Percentiles rank a stretch among this genome's conserved stretches.
Conservation (phyloP, 352 stramenopile genomes). For the Pythium biforme region DNA sequence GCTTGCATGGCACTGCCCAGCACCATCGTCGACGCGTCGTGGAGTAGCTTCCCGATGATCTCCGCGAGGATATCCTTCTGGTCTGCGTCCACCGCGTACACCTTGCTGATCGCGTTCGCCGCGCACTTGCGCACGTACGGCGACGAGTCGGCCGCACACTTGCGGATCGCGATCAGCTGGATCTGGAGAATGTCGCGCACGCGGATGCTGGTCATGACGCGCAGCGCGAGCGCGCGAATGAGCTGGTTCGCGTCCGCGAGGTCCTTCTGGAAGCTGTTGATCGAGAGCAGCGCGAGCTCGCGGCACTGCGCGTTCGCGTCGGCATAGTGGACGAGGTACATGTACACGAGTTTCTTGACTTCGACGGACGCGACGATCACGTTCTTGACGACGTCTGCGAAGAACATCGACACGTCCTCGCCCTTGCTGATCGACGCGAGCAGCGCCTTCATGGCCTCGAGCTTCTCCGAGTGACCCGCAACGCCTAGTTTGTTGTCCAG, state of each 20-base stretch:
- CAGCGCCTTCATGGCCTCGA: conserved; percentile 98
- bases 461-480: conserved; percentile 83
- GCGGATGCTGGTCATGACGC: conserved; percentile 97
- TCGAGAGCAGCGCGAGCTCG: conserved; percentile 95
- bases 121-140: conserved; percentile 98
- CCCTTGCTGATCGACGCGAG: conserved; percentile 97
- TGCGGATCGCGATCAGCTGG: conserved; percentile 96
- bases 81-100: conserved; percentile 87
- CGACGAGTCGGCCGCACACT: conserved; percentile 89
- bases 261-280: conserved; percentile 99
- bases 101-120: conserved; percentile 95
- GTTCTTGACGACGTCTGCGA: conserved; percentile 97
- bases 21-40: conserved; percentile 97
- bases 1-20: conserved; percentile 94
- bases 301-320: conserved; percentile 94
- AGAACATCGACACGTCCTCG: conserved; percentile 97
- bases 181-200: conserved; percentile 99
- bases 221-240: conserved; percentile 91
- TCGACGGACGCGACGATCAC: conserved; percentile 93
- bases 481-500: conserved; percentile 89
- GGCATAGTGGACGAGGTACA: conserved; percentile 99
- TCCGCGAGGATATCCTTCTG: conserved; percentile 91
- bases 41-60: conserved; percentile 93
- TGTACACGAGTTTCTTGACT: conserved; percentile 99
- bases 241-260: conserved; percentile 94